Evolutionary conservation across 1,139 yeast species (phyloP), one percentile per base, ranked within the genome.

Genomic region (Pichia sp.): DNA sequence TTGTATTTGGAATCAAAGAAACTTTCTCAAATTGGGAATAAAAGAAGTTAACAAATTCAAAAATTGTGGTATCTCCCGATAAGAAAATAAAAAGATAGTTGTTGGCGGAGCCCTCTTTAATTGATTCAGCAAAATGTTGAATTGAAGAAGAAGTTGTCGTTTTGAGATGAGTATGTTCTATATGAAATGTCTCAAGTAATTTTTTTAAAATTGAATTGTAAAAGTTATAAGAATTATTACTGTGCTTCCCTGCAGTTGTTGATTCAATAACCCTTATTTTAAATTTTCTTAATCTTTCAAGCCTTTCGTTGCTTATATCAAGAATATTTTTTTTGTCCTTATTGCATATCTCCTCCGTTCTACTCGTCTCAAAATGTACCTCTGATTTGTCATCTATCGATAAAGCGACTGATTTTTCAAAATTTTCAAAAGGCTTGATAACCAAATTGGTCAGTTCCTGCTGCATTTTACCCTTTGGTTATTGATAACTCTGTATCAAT

Each of bases 41-140:
- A 14, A 82, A 55, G 2, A 68, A 67, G 56, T 88, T 87, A 43
- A 86, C 55, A 45, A 88, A 77, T 59, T 88, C 97, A 38, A 74
- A 77, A 11, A 87, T 66, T 1, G 94, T 80, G 0, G 96, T 88
- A 54, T 88, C 96, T 1, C 96, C 96, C 37, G 94, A 83, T 19
- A 88, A 62, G 31, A 88, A 64, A 1, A 86, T 58, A 4, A 85
- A 65, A 0, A 83, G 73, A 20, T 64, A 49, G 30, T 13, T 16
- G 31, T 31, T 11, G 30, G 14, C 13, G 25, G 14, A 4, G 27
- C 5, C 23, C 11, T 9, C 10, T 11, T 9, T 11, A 3, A 31
- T n/a, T 2, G 28, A n/a, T 9, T 30, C 16, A 3, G 53, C 53
- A 30, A 46, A 43, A 11, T 45, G 39, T 10, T 21, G 18, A 2